Evolutionary conservation across 495 filamentous ascomycete species (phyloP), one percentile per base, ranked within the genome.

Genomic region (Xylaria flabelliformis): DNA sequence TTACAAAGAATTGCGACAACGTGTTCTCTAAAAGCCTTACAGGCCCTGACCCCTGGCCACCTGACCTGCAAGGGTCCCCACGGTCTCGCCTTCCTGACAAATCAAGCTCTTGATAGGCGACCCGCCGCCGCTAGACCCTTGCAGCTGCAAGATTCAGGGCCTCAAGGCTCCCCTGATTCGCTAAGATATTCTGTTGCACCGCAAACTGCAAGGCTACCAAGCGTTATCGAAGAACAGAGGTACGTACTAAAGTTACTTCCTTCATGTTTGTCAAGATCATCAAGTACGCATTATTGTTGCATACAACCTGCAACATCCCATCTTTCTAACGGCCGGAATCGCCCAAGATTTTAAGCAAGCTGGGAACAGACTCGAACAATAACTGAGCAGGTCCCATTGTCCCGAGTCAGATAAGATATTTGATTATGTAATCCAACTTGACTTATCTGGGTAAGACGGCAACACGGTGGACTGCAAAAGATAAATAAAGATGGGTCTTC

Each of bases 1-100:
- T 39, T 8, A 48, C 1, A 17, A 21, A 26, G 67, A 56, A 55
- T 71, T 71, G 36, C 53, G 59, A 75, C 77, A 79, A 79, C 77
- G 77, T 79, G 77, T 79, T 79, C 75, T 79, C 72, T 79, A 42
- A 26, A 26, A 59, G 65, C n/a, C 62, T 4, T 59, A 26, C 56
- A 36, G 42, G 46, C 59, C 69, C 69, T 41, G 34, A 10, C 26
- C 56, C 44, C 48, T 51, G 50, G 12, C 53, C 67, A 62, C 55
- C 55, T 70, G 67, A 61, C 67, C 42, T 70, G 67, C 67, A 62
- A 29, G 67, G 9, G 17, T n/a, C 44, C 24, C 67, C 39, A 26
- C n/a, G 7, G 41, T 32, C 56, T 70, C 19, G 55, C 56, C 56
- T n/a, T 46, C 48, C 51, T 69, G 66, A 69, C 66, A 69, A 69